phyloP scores from a whole-genome alignment of 495 filamentous ascomycete species.

The Tuber melanosporum region DNA sequence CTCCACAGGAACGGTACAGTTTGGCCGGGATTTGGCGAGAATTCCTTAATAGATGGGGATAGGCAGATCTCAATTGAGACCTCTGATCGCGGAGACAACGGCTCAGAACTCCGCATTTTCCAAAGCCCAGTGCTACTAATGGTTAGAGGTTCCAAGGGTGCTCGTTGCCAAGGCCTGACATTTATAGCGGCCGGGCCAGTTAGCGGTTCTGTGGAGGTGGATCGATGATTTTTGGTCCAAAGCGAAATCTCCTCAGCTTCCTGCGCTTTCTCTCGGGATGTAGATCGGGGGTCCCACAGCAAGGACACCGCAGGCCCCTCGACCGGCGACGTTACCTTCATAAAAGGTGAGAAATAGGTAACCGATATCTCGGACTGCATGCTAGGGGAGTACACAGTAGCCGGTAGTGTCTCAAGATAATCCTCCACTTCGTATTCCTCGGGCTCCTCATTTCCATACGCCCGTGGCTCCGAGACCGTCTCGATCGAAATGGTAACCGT shows the following conservation, averaged over 20 bases:
- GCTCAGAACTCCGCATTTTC: background rate
- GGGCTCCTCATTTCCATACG: background rate
- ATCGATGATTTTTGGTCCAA: background rate
- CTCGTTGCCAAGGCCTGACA: background rate
- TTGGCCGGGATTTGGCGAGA: constrained; percentile 4
- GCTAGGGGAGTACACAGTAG: constrained; percentile 28
- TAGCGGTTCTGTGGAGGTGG: background rate
- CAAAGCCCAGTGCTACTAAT: constrained; percentile 1
- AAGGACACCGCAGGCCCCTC: background rate
- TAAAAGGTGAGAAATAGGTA: background rate
- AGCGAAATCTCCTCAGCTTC: background rate
- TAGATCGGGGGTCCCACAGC: background rate
- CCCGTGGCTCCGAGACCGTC: background rate
- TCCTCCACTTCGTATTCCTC: constrained; percentile 3
- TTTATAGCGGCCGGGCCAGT: background rate
- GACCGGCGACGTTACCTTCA: background rate
- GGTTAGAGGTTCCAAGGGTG: background rate
- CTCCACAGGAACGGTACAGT: constrained; percentile 22
- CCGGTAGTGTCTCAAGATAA: constrained; percentile 16
- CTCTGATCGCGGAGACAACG: background rate
- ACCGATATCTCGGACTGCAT: constrained; percentile 10
- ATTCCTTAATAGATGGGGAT: constrained; percentile 11
- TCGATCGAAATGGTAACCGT: background rate
- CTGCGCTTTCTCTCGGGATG: background rate
- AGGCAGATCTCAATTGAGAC: constrained; percentile 2